These are phyloP conservation scores for Nidula niveotomentosa DNA, from an alignment of 1,284 basidiomycete species.

Conservation along the genomic window DNA sequence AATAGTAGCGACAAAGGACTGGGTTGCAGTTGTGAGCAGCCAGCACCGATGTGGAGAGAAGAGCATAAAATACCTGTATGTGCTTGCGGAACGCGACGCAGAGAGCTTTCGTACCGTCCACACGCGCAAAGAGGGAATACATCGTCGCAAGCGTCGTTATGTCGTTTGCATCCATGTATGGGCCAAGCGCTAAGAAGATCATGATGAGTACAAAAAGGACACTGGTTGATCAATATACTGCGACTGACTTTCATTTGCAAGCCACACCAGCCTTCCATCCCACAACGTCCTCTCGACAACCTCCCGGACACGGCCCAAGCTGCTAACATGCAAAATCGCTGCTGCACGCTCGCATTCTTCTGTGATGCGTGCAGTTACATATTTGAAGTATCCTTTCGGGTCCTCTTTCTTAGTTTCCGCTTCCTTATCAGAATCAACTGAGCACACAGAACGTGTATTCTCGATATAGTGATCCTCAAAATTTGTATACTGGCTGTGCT, in stretches of 20 bases:
- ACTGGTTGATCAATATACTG: background rate
- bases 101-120: slow-evolving; percentile 55
- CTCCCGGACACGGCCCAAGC: slow-evolving; percentile 47
- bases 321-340: slow-evolving; percentile 48
- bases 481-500: slow-evolving; percentile 51
- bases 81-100: slow-evolving; percentile 64
- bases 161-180: slow-evolving; percentile 54
- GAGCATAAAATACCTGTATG: slow-evolving; percentile 41
- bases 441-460: slow-evolving; percentile 51
- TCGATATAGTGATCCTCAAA: slow-evolving; percentile 58
- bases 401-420: slow-evolving; percentile 37
- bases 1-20: slow-evolving; percentile 56
- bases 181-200: slow-evolving; percentile 47
- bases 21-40: slow-evolving; percentile 1
- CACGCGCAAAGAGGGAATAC: slow-evolving; percentile 66
- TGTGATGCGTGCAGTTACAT: slow-evolving; percentile 43
- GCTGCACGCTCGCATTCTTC: slow-evolving; percentile 58
- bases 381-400: slow-evolving; percentile 54
- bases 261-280: slow-evolving; percentile 50
- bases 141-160: slow-evolving; percentile 51
- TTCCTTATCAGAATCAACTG: slow-evolving; percentile 42
- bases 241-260: slow-evolving; percentile 53
- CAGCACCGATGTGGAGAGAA: background rate
- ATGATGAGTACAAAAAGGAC: background rate
- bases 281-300: slow-evolving; percentile 59